Evolutionary conservation across 495 filamentous ascomycete genomes (phyloP), one percentile per base, ranked within the genome.

Genomic region (Hypoxylon cercidicola): DNA sequence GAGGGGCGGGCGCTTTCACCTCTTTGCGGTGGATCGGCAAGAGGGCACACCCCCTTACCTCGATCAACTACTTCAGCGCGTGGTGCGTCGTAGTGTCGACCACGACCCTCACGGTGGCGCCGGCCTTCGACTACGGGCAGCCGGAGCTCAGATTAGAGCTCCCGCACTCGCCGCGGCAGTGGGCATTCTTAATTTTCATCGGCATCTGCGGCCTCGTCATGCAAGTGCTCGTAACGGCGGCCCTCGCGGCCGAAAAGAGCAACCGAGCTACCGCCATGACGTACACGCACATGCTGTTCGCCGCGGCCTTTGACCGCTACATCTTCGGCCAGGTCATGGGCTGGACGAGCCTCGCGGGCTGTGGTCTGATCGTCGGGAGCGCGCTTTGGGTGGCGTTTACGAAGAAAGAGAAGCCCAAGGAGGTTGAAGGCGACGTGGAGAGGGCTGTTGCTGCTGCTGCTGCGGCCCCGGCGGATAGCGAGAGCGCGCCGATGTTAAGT

Each of bases 231-330:
- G 77, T 97, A n/a, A 97, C 94, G 3, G 82, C 86, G 1, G 93
- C 93, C 0, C 73, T 98, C 63, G 82, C 88, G 44, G 84, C 87
- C 16, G 91, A 82, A 56, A 78, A 77, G 54, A 86, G 87, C 6
- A 87, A 88, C 18, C 82, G 90, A 19, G 93, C 93, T 2, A 96
- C 90, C 4, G 92, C 89, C 18, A 96, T 97, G 92, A 80, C 92
- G 3, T 98, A 97, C 71, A 92, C 88, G 43, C 90, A 96, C 73
- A 94, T 98, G 90, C 72, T 98, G 34, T 97, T 97, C 73, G 93
- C 94, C 10, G 78, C 96, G 13, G 84, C 84, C 12, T 93, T 92
- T 70, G 94, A 98, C 72, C 86, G 87, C 56, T 77, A 89, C 47
- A 77, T 97, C 11, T 97, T 89, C 81, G 89, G 90, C 0, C 85